Evolutionary conservation across 805 yeast genomes (phyloP).

Genomic region (Saccharomyces eubayanus): DNA sequence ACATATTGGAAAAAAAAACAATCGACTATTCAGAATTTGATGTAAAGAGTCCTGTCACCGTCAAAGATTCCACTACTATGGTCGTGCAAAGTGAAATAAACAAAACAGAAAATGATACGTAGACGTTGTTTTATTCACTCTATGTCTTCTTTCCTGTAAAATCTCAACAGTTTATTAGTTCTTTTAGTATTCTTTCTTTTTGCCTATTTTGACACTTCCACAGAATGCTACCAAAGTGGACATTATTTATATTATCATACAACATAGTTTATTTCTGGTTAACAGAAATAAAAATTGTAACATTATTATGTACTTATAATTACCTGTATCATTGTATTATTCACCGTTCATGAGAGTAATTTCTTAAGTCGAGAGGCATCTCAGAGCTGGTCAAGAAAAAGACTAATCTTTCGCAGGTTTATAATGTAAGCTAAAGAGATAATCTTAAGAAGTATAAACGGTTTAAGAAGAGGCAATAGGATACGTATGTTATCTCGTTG

Average conservation of each 20-base stretch:
- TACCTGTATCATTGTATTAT: neutral
- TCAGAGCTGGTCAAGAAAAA: neutral
- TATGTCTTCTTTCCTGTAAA: neutral
- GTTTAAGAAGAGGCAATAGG: neutral
- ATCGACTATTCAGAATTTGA: conserved; percentile 25
- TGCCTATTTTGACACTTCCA: neutral
- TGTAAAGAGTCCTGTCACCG: conserved; percentile 15
- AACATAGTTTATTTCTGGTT: neutral
- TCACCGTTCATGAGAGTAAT: neutral
- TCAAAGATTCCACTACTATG: conserved; percentile 20
- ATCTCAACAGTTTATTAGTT: neutral
- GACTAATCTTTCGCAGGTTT: too few relatives aligned
- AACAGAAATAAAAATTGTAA: neutral
- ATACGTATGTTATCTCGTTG: too few relatives aligned
- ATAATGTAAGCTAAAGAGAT: neutral
- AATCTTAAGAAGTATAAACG: neutral
- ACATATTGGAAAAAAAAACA: conserved; percentile 7
- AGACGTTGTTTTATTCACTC: neutral
- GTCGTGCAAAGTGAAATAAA: conserved; percentile 16
- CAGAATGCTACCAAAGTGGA: conserved; percentile 1
- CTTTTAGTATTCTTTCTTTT: neutral
- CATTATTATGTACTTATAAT: neutral
- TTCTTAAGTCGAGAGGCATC: too few relatives aligned
- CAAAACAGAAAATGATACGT: conserved; percentile 1
- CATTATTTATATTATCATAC: neutral